Evolutionary conservation across 257 asterid species (phyloP).

Genomic region (Solanum etuberosum): DNA sequence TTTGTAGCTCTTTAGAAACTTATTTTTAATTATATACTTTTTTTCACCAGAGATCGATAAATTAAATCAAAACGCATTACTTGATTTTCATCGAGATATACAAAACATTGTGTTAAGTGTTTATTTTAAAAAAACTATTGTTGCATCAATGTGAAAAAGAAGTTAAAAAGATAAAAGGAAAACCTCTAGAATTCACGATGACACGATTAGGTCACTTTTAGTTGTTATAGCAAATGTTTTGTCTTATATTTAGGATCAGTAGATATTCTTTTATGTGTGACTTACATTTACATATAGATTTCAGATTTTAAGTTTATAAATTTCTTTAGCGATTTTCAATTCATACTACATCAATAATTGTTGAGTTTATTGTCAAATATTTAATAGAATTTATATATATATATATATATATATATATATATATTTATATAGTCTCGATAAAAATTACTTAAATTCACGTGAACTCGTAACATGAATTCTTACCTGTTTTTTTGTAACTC

Average conservation of each 20-base stretch:
- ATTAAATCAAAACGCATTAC: not conserved
- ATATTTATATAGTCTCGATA: not conserved
- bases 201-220: not conserved
- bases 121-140: no score
- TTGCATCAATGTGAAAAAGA: not conserved
- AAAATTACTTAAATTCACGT: not conserved
- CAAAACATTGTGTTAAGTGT: not conserved
- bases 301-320: not conserved
- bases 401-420: no score
- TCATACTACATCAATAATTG: not conserved
- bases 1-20: not conserved
- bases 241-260: not conserved
- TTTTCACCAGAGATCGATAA: not conserved
- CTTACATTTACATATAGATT: not conserved
- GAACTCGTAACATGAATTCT: not conserved
- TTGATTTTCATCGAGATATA: not conserved
- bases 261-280: no score
- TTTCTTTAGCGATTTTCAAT: not conserved
- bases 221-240: not conserved
- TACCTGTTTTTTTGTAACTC: not conserved
- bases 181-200: not conserved
- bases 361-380: not conserved
- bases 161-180: not conserved
- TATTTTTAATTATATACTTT: not conserved
- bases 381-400: no score